Conservation (phyloP, 2,329 filamentous ascomycete species). For the Claviceps pazoutovae region DNA sequence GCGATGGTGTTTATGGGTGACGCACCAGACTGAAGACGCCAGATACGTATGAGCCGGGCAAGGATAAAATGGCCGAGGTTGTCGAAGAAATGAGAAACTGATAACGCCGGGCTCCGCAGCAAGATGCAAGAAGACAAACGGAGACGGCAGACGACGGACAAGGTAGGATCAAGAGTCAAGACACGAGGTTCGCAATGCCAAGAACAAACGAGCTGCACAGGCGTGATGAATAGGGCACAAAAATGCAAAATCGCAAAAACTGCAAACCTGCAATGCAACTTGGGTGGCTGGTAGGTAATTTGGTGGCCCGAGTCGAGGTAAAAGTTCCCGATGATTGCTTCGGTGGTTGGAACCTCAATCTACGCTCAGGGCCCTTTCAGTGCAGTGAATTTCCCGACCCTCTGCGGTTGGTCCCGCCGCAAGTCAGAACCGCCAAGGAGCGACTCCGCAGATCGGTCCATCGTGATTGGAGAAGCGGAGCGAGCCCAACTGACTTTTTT, state of each 20-base stretch:
- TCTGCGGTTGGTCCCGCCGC: slow-evolving; percentile 5
- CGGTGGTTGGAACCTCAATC: too few species aligned
- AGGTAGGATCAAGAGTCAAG: slow-evolving; percentile 1
- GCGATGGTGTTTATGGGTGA: neutral
- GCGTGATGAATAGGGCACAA: neutral
- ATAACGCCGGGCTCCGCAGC: slow-evolving; percentile 15
- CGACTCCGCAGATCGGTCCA: too few species aligned
- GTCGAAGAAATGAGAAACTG: slow-evolving; percentile 9
- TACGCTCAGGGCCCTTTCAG: too few species aligned
- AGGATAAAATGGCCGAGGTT: neutral
- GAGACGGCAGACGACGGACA: neutral
- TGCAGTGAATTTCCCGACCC: neutral
- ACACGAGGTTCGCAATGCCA: slow-evolving; percentile 7
- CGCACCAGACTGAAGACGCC: neutral
- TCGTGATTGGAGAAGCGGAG: too few species aligned
- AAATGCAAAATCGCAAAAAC: slow-evolving; percentile 1
- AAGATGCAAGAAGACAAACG: slow-evolving; percentile 10
- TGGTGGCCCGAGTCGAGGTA: too few species aligned
- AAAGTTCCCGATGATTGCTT: too few species aligned
- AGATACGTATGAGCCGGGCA: too few species aligned
- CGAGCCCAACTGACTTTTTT: too few species aligned
- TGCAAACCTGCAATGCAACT: neutral
- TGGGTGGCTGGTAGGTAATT: too few species aligned
- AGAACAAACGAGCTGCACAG: neutral
- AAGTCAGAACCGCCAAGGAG: neutral